Evolutionary conservation across 306 rosid species (phyloP).

Genomic region (Albizia julibrissin): DNA sequence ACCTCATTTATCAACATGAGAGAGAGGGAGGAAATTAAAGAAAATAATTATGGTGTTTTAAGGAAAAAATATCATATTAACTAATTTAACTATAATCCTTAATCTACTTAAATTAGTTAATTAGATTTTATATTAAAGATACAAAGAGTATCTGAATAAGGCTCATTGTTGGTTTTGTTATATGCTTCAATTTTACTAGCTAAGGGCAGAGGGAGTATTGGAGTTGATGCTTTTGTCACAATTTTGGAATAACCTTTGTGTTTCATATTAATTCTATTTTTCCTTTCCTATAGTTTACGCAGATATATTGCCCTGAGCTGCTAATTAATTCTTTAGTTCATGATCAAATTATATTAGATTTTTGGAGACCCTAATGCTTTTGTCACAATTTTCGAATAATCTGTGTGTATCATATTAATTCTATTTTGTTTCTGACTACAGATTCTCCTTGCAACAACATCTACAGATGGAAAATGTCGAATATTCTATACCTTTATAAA

Average conservation of each 20-base stretch:
- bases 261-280: constrained; percentile 17
- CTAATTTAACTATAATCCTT: too few species aligned
- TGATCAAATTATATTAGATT: constrained; percentile 10
- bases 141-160: not conserved
- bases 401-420: constrained; percentile 1
- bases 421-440: constrained; percentile 40
- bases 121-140: too few species aligned
- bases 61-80: too few species aligned
- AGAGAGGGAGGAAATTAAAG: too few species aligned
- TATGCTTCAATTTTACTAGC: not conserved
- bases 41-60: too few species aligned
- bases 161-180: not conserved
- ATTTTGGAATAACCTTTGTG: not conserved
- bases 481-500: constrained; percentile 89
- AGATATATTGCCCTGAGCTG: not conserved
- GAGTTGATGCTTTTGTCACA: not conserved
- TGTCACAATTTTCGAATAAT: not conserved
- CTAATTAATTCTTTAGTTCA: constrained; percentile 4
- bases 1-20: too few species aligned
- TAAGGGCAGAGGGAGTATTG: too few species aligned
- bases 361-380: not conserved
- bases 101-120: too few species aligned
- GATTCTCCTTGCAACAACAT: constrained; percentile 94
- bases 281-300: not conserved
- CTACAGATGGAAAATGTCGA: constrained; percentile 94